Evolutionary conservation across 225 moss, liverwort and hornwort species (phyloP).

Genomic region (Bryoerythrophyllum caledonicum): DNA sequence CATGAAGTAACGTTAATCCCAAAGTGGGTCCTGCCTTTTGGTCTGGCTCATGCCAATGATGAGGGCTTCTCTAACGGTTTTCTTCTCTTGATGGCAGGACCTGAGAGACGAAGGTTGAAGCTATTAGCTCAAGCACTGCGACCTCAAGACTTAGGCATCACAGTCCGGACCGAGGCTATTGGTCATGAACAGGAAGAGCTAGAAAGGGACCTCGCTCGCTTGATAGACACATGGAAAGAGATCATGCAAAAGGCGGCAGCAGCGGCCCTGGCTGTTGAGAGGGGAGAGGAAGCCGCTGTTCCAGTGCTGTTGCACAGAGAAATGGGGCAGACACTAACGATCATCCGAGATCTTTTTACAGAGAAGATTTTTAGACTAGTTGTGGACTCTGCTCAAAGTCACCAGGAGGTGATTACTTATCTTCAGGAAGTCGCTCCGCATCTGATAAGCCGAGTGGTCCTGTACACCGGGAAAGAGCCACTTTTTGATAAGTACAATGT

Average conservation of each 20-base stretch:
- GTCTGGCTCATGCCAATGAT: neutral
- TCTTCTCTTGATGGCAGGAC: conserved; percentile 57
- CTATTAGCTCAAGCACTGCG: conserved; percentile 68
- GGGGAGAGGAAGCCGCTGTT: conserved; percentile 76
- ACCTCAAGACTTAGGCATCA: conserved; percentile 79
- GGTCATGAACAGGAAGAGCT: conserved; percentile 83
- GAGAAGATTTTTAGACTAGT: conserved; percentile 87
- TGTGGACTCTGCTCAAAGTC: conserved; percentile 90
- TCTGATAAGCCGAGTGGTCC: conserved; percentile 78
- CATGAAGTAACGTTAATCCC: too few species aligned
- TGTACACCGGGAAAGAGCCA: conserved; percentile 77
- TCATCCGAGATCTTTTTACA: conserved; percentile 91
- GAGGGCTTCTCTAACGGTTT: conserved; percentile 1
- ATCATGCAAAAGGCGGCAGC: conserved; percentile 77
- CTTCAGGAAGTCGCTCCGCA: conserved; percentile 95
- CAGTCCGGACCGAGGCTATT: conserved; percentile 82
- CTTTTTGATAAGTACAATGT: conserved; percentile 87
- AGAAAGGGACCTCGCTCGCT: conserved; percentile 78
- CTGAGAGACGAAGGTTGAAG: conserved; percentile 90
- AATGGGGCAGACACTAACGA: conserved; percentile 93
- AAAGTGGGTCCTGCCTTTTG: conserved; percentile 4
- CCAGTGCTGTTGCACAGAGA: conserved; percentile 92
- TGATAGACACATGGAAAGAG: conserved; percentile 85
- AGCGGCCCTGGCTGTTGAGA: conserved; percentile 65
- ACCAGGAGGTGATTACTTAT: conserved; percentile 88